Conservation (phyloP, 257 asterid genomes). For the Solanum etuberosum region DNA sequence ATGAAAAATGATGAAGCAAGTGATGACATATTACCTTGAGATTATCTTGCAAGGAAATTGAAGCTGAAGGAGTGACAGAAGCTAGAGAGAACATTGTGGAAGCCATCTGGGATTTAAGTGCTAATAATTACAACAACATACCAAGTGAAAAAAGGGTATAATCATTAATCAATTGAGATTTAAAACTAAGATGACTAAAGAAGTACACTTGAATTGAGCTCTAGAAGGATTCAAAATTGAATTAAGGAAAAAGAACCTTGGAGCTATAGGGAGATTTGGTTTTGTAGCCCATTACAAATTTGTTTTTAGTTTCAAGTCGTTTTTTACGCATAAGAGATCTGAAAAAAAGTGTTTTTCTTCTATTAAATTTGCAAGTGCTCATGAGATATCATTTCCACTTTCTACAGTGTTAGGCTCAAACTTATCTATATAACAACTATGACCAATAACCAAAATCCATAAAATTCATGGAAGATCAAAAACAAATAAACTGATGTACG, state of each 20-base stretch:
- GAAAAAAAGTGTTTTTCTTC: neutral
- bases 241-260: neutral
- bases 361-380: neutral
- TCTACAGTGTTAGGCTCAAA: neutral
- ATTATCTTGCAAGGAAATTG: slow-evolving; percentile 17
- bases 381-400: neutral
- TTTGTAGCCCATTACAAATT: neutral
- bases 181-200: neutral
- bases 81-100: slow-evolving; percentile 33
- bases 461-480: neutral
- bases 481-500: neutral
- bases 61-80: slow-evolving; percentile 19
- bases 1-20: neutral
- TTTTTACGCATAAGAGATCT: neutral
- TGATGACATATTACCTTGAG: slow-evolving; percentile 24
- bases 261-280: neutral
- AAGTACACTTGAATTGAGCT: neutral
- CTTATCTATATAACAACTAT: neutral
- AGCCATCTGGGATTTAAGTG: slow-evolving; percentile 31
- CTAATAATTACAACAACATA: neutral
- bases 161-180: neutral
- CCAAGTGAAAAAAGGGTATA: neutral
- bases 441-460: neutral
- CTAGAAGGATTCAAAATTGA: neutral
- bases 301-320: no score